Percentiles rank a stretch among this genome's conserved stretches.
phyloP scores from a whole-genome alignment of 176 grass and related monocot genomes.

The Musa troglodytarum region DNA sequence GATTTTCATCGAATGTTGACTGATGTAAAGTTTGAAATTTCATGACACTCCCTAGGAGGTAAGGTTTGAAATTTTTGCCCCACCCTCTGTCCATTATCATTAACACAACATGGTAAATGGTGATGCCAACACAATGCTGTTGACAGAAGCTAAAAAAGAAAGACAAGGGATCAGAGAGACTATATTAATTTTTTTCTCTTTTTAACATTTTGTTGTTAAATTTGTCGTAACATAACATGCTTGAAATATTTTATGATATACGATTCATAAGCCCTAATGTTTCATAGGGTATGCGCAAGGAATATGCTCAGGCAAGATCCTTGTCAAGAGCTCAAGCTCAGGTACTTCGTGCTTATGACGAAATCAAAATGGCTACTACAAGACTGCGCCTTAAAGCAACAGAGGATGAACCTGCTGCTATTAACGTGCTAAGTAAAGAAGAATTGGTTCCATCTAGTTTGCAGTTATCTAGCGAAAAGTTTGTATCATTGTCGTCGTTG shows the following conservation, averaged over 20 bases:
- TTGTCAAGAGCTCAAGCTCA: conserved; percentile 75
- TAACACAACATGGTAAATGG: too few relatives aligned
- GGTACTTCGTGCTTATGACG: conserved; percentile 71
- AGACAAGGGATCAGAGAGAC: neutral
- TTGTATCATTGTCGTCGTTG: conserved; percentile 56
- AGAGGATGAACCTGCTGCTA: conserved; percentile 51
- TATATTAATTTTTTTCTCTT: neutral
- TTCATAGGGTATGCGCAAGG: conserved; percentile 84
- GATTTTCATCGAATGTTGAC: too few relatives aligned
- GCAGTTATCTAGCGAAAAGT: conserved; percentile 85
- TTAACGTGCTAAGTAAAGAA: conserved; percentile 69
- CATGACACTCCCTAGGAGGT: too few relatives aligned
- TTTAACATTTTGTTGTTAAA: neutral
- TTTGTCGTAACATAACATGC: neutral
- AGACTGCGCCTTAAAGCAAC: conserved; percentile 63
- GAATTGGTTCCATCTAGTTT: conserved; percentile 61
- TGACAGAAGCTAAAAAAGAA: too few relatives aligned
- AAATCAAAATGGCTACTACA: conserved; percentile 91
- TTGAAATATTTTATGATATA: conserved; percentile 6
- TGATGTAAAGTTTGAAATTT: too few relatives aligned
- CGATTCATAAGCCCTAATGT: neutral
- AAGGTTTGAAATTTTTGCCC: too few relatives aligned
- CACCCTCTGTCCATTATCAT: too few relatives aligned
- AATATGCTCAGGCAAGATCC: conserved; percentile 77
- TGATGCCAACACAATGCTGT: too few relatives aligned